These are phyloP conservation scores for Ramaria sp. DNA, from an alignment of 768 basidiomycete species.

Conservation along the genomic window DNA sequence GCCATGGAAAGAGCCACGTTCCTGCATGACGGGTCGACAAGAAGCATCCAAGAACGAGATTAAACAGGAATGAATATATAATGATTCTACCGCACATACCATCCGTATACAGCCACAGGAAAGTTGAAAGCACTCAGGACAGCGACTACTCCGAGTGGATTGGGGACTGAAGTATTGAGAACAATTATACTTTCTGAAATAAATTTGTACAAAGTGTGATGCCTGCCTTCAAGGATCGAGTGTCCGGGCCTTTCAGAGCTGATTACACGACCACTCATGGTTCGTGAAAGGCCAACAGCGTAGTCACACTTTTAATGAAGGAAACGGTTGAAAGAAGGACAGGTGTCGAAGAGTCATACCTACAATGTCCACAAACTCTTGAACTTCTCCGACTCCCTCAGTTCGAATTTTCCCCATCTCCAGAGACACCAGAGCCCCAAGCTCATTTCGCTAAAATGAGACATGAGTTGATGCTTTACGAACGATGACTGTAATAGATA, in stretches of 20 bases:
- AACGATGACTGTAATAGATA: neutral
- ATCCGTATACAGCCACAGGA: slow-evolving; percentile 88
- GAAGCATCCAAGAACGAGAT: slow-evolving; percentile 5
- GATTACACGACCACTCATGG: slow-evolving; percentile 87
- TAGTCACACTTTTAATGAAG: slow-evolving; percentile 66
- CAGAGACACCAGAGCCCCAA: slow-evolving; percentile 76
- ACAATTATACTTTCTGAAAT: neutral
- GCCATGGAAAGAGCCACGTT: slow-evolving; percentile 83
- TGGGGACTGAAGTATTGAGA: slow-evolving; percentile 50
- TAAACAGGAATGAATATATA: neutral
- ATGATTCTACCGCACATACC: slow-evolving; percentile 32
- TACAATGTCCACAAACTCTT: slow-evolving; percentile 92
- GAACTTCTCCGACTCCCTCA: slow-evolving; percentile 89
- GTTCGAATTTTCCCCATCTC: slow-evolving; percentile 89
- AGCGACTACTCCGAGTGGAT: slow-evolving; percentile 67
- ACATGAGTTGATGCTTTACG: slow-evolving; percentile 3
- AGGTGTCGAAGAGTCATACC: slow-evolving; percentile 19
- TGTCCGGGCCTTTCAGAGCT: slow-evolving; percentile 87
- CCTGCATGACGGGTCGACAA: slow-evolving; percentile 34
- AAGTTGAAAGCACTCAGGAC: slow-evolving; percentile 95
- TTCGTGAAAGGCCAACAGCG: slow-evolving; percentile 83
- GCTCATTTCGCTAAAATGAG: slow-evolving; percentile 49
- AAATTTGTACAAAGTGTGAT: neutral
- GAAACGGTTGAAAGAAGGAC: neutral
- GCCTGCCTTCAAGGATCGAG: slow-evolving; percentile 74